These are phyloP conservation scores for Carex pumila DNA, from an alignment of 176 grass and related monocot genomes.

Conservation along the genomic window DNA sequence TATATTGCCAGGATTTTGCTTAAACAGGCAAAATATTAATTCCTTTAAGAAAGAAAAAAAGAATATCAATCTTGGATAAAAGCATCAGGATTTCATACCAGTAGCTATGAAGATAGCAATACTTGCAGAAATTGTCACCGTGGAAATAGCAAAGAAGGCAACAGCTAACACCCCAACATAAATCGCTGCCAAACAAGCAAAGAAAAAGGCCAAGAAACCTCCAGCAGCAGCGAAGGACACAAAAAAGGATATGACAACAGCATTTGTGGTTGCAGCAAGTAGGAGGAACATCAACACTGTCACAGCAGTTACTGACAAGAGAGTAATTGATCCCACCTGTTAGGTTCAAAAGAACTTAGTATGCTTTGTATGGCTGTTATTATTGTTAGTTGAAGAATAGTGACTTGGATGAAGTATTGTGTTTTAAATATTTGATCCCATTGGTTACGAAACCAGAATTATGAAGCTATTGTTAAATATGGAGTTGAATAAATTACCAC, in stretches of 20 bases:
- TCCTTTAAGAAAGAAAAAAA: not conserved
- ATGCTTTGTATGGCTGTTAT: not conserved
- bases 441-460: not conserved
- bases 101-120: constrained; percentile 53
- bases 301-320: constrained; percentile 60
- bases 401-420: not conserved
- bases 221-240: constrained; percentile 78
- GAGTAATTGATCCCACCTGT: constrained; percentile 66
- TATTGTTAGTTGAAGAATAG: not conserved
- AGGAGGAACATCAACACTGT: constrained; percentile 76
- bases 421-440: not conserved
- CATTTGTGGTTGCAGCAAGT: constrained; percentile 58
- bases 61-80: not conserved
- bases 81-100: constrained; percentile 30
- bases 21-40: not conserved
- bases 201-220: constrained; percentile 85
- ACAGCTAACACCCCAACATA: constrained; percentile 64
- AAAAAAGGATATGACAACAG: constrained; percentile 56
- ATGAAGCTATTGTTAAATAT: not conserved
- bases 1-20: not conserved
- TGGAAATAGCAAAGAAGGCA: constrained; percentile 58
- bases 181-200: constrained; percentile 58
- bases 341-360: constrained; percentile 1
- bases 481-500: not conserved
- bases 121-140: constrained; percentile 48